A percentile compares a stretch with the other conserved stretches of the same genome.
Evolutionary conservation across 305 asterid species (phyloP).

Genomic region (Solanum hybrid): DNA sequence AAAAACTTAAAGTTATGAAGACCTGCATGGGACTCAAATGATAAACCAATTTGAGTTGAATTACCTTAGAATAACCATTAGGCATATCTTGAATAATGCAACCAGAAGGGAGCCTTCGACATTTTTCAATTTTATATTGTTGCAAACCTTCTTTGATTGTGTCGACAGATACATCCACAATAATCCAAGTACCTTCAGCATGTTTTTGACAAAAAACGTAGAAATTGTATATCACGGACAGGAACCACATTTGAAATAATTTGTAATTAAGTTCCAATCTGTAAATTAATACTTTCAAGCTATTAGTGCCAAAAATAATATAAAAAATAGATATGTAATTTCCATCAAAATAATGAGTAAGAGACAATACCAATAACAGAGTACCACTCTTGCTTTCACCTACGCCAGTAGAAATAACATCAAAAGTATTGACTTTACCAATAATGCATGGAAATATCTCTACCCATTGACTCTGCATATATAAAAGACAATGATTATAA

Average conservation of each 20-base stretch:
- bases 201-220: constrained; percentile 64
- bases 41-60: neutral
- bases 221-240: constrained; percentile 33
- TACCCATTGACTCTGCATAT: too few relatives aligned
- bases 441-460: too few relatives aligned
- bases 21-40: neutral
- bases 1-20: too few relatives aligned
- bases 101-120: constrained; percentile 8
- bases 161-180: constrained; percentile 58
- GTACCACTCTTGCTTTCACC: too few relatives aligned
- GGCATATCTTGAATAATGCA: constrained; percentile 47
- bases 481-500: too few relatives aligned
- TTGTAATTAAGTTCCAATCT: constrained; percentile 15
- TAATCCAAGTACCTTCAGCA: constrained; percentile 47
- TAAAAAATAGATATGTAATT: too few relatives aligned
- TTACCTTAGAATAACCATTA: constrained; percentile 53
- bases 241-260: constrained; percentile 22
- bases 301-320: too few relatives aligned
- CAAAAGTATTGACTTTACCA: too few relatives aligned
- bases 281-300: too few relatives aligned
- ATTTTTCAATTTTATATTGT: constrained; percentile 12
- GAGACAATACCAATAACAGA: too few relatives aligned
- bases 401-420: too few relatives aligned
- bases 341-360: too few relatives aligned
- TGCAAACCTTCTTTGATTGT: constrained; percentile 19